A percentile compares a stretch with the other conserved stretches of the same genome.
These are phyloP conservation scores for Fusarium agapanthi DNA, from an alignment of 2,329 filamentous ascomycete species.

Conservation along the genomic window DNA sequence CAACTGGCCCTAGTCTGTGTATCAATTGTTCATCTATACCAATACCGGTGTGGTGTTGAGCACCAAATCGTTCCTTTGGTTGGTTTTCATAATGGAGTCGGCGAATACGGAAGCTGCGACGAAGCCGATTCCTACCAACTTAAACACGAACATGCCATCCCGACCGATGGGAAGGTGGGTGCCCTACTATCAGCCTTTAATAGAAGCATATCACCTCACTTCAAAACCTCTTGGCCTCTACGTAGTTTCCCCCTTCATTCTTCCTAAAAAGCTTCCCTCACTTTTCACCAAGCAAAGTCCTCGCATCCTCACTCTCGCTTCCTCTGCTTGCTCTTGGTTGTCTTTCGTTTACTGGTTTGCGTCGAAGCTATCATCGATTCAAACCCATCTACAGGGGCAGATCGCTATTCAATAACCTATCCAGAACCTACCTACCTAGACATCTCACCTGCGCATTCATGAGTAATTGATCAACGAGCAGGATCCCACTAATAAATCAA, in stretches of 20 bases:
- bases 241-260: constrained; percentile 8
- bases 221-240: constrained; percentile 22
- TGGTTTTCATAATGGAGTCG: constrained; percentile 10
- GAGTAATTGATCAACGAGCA: constrained; percentile 19
- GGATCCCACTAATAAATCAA: constrained; percentile 7
- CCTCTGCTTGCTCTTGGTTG: constrained; percentile 7
- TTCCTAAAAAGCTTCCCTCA: constrained; percentile 15
- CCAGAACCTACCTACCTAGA: neutral
- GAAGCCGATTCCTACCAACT: constrained; percentile 11
- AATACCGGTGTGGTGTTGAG: constrained; percentile 32
- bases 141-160: constrained; percentile 19
- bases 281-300: constrained; percentile 12
- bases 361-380: constrained; percentile 2
- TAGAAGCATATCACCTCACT: constrained; percentile 29
- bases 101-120: constrained; percentile 25
- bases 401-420: constrained; percentile 1
- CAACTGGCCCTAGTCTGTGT: constrained; percentile 5
- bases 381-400: neutral
- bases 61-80: constrained; percentile 2
- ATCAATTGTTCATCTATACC: constrained; percentile 26
- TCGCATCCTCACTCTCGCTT: constrained; percentile 17
- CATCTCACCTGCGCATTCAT: constrained; percentile 10
- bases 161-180: constrained; percentile 15
- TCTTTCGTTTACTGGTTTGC: constrained; percentile 31
- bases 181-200: constrained; percentile 1